Conservation (phyloP, 1,284 basidiomycete genomes). For the Veloporphyrellus conicus region DNA sequence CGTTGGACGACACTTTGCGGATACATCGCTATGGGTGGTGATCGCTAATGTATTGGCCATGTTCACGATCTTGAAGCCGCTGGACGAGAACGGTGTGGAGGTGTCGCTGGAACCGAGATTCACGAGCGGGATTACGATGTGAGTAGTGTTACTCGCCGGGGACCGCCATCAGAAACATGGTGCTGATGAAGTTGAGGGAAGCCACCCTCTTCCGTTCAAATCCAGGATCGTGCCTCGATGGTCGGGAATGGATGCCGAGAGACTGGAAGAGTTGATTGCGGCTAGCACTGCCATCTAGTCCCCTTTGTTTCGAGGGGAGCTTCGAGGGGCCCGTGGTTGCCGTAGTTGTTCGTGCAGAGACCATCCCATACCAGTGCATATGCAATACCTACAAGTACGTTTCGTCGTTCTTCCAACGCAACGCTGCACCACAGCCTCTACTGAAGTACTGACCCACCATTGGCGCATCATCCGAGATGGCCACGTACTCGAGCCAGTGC, state of each 20-base stretch:
- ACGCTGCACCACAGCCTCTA: no score
- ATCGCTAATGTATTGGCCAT: constrained; percentile 12
- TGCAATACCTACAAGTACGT: no score
- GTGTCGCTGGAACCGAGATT: constrained; percentile 5
- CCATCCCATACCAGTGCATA: no score
- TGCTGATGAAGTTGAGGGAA: neutral
- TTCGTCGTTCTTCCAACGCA: no score
- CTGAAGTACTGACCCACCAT: no score
- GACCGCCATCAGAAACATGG: no score
- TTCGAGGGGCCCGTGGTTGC: no score
- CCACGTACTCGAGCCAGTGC: no score
- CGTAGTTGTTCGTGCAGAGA: no score
- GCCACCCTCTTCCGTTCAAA: constrained; percentile 15
- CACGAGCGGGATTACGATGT: neutral
- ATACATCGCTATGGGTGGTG: constrained; percentile 11
- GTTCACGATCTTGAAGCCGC: constrained; percentile 10
- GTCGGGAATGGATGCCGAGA: constrained; percentile 1
- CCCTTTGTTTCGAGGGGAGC: no score
- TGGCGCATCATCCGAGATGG: no score
- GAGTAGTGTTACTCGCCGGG: neutral
- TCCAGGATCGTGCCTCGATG: constrained; percentile 14
- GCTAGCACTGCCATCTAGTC: neutral
- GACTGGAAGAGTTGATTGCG: constrained; percentile 10
- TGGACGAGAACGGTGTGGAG: constrained; percentile 12
- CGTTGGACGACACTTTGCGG: constrained; percentile 11